Evolutionary conservation across 257 asterid species (phyloP).

Genomic region (Salvia splendens): DNA sequence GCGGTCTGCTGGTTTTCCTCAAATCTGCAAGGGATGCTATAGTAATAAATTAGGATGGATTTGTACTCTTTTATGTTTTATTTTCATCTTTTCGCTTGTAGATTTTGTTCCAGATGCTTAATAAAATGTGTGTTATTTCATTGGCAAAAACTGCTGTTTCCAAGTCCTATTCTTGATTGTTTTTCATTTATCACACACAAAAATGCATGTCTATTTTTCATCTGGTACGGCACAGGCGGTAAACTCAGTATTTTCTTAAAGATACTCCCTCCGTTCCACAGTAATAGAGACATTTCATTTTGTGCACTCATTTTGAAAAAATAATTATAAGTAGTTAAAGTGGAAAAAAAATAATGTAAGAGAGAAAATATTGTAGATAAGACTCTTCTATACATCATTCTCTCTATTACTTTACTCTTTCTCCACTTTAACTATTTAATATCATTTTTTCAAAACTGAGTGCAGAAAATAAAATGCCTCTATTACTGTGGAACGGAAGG

Average conservation of each 20-base stretch:
- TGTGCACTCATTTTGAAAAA: too few species aligned
- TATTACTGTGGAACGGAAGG: too few species aligned
- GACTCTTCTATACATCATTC: too few species aligned
- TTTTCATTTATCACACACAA: neutral
- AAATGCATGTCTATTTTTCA: slow-evolving; percentile 8
- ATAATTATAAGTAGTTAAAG: too few species aligned
- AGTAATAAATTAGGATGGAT: slow-evolving; percentile 26
- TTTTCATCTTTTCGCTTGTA: slow-evolving; percentile 14
- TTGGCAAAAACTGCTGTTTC: slow-evolving; percentile 10
- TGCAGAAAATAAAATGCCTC: too few species aligned
- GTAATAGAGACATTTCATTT: too few species aligned
- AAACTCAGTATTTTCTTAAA: neutral
- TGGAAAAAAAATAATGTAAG: too few species aligned
- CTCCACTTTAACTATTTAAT: too few species aligned
- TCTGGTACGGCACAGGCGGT: neutral
- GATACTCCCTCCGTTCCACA: too few species aligned
- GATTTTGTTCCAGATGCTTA: slow-evolving; percentile 21
- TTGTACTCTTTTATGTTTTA: slow-evolving; percentile 24
- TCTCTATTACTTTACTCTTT: too few species aligned
- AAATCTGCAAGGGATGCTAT: slow-evolving; percentile 20
- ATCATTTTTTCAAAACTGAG: too few species aligned
- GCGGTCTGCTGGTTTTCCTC: slow-evolving; percentile 26
- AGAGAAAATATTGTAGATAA: too few species aligned
- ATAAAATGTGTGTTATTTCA: slow-evolving; percentile 25
- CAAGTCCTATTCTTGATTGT: neutral